Evolutionary conservation across 257 asterid genomes (phyloP), one percentile per base, ranked within the genome.

Genomic region (Solanum pimpinellifolium): DNA sequence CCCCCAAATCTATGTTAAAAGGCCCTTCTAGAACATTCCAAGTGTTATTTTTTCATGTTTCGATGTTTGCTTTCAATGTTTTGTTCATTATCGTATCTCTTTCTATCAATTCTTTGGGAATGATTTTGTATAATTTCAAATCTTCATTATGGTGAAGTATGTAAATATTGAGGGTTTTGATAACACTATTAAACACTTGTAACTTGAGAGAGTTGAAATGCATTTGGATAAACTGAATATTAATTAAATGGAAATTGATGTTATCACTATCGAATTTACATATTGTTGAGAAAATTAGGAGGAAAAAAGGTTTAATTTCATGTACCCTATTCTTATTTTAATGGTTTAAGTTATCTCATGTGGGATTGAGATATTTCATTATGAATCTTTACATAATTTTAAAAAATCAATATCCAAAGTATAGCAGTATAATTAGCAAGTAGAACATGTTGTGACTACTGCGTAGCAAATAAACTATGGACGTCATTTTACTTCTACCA

Each of bases 1-100:
- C 74, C 15, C 31, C 52, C 47, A 10, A 33, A 88, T 29, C 89
- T 21, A 44, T 87, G 90, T 9, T 89, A 76, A 82, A 73, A 15
- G 20, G 90, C 93, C 35, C 90, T 89, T 33, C 60, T 46, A n/a
- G 47, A 89, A 85, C 86, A 89, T 74, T 62, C 74, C 12, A 41
- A 18, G 90, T 89, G 86, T 25, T n/a, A 49, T 70, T 42, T 14
- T 20, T 39, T 47, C 39, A 47, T 6, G 15, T 47, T 47, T 47
- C 56, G 2, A 47, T 47, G 56, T 4, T 39, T 74, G 7, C 56
- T 5, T 74, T 74, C 20, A 39, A 39, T 74, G 20, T 74, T 21
- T 23, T 3, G 11, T 74, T 12, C 10, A 74, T 15, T 62, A 9
- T 18, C 2, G 2, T 56, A 18, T 7, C 25, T 3, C 4, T 6